A percentile compares a stretch with the other conserved stretches of the same genome.
Evolutionary conservation across 176 grass and related monocot species (phyloP).

Genomic region (Melocanna baccifera): DNA sequence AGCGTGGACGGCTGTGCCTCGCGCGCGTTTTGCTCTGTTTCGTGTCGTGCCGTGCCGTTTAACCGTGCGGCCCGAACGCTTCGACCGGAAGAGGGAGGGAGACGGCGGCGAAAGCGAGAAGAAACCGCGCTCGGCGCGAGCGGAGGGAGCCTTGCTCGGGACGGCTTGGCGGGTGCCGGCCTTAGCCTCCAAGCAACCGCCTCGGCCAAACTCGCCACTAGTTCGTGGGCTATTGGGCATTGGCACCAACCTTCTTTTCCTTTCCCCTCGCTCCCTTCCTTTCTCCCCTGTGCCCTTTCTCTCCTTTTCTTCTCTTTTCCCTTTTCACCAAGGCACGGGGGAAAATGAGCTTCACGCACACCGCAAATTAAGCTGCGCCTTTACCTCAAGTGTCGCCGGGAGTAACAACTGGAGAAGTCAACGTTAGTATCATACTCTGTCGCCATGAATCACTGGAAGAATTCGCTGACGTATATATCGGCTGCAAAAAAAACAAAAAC

Average conservation of each 20-base stretch:
- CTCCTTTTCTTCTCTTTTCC: neutral
- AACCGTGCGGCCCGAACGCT: neutral
- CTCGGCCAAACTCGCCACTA: neutral
- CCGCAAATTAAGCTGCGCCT: neutral
- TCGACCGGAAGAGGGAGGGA: neutral
- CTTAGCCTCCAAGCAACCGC: slow-evolving; percentile 48
- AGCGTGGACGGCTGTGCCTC: neutral
- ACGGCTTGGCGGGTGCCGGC: neutral
- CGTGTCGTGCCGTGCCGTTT: slow-evolving; percentile 4
- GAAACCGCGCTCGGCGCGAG: neutral
- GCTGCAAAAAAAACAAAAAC: neutral
- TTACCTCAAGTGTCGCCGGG: neutral
- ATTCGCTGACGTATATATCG: neutral
- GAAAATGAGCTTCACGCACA: neutral
- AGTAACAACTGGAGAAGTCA: neutral
- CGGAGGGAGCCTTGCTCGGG: neutral
- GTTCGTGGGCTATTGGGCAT: neutral
- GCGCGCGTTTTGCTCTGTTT: neutral
- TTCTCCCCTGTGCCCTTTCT: neutral
- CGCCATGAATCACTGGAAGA: neutral
- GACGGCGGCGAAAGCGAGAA: too few species aligned
- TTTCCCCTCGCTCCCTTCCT: neutral
- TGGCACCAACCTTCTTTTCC: neutral
- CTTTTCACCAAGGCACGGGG: neutral
- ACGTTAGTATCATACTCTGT: neutral